Conservation (phyloP, 2,329 filamentous ascomycete genomes). For the Pseudogymnoascus sp. region DNA sequence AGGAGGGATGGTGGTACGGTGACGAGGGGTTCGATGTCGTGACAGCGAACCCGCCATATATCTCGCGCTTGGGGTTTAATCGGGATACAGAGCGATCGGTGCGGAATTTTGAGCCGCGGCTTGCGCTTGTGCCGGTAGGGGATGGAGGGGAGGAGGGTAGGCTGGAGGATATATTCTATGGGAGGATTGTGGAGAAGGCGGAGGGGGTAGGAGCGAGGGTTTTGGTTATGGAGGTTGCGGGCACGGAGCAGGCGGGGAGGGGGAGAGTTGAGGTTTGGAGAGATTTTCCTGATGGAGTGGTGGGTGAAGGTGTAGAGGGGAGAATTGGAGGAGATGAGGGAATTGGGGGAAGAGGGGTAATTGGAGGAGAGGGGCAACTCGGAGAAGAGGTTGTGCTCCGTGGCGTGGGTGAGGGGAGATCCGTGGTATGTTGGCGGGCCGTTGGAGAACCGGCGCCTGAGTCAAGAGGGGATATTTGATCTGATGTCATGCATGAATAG, state of each 20-base stretch:
- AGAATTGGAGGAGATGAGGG: not conserved
- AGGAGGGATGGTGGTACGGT: not conserved
- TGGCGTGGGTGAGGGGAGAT: not conserved
- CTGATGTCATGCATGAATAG: not conserved
- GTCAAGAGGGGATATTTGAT: not conserved
- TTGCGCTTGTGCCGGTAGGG: constrained; percentile 63
- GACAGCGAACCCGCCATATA: constrained; percentile 86
- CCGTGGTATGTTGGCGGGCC: not conserved
- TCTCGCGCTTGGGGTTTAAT: constrained; percentile 57
- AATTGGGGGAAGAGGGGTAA: not conserved
- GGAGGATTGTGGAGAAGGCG: constrained; percentile 52
- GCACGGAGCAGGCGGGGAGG: constrained; percentile 57
- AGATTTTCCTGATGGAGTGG: constrained; percentile 49
- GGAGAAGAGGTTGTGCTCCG: not conserved
- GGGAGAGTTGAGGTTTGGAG: constrained; percentile 59
- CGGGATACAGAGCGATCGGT: constrained; percentile 65
- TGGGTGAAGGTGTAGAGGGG: not conserved
- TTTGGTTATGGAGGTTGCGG: constrained; percentile 65
- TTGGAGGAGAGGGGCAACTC: not conserved
- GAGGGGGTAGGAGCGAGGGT: constrained; percentile 42
- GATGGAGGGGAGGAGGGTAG: constrained; percentile 6
- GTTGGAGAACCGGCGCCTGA: not conserved
- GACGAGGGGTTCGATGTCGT: constrained; percentile 42
- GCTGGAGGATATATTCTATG: constrained; percentile 58
- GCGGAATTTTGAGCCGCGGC: constrained; percentile 68